Base-by-base conservation (phyloP, 495 filamentous ascomycete species). In the Tuber magnatum region DNA sequence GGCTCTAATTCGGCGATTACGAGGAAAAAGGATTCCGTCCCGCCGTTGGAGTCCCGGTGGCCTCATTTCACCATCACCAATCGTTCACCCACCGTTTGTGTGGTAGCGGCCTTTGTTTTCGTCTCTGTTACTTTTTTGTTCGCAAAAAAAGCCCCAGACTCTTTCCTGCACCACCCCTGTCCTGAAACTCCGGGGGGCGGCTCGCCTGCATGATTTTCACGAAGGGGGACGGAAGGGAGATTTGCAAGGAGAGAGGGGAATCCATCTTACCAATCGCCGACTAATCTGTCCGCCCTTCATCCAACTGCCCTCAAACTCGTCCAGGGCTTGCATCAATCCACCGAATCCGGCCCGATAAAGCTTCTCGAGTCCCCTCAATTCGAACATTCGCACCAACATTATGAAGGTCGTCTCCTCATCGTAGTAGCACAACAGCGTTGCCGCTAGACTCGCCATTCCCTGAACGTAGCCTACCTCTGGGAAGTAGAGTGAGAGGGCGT, bases 381-480 rank as follows among this genome's bases (percentile, higher is more conserved):
- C 88, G 93, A 94, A 98, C 73, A 99, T 85, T 39, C 95, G 88
- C 9, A 95, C 94, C 40, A 98, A 84, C 94, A 98, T 98, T 68
- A 98, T 89, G 81, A 99, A 99, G 3, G 93, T 89, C 78, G 89
- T 89, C 83, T 97, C 96, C 83, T 99, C 95, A 71, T 98, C 96
- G 82, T 92, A 99, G 82, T 98, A 99, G 78, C 94, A 97, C 7
- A 99, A 88, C 14, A 99, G 86, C 1, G 96, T 98, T 2, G 96
- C 94, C 8, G 93, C 94, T 42, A 98, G 87, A 35, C 93, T 91
- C 1, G 95, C 95, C 95, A 99, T 99, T 48, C 95, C 95, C 83
- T 99, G 95, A 6, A 99, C 95, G 84, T 99, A 99, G 3, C 95
- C 94, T 4, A 92, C 93, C 18, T 92, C 92, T 1, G 94, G 94